Evolutionary conservation across 257 asterid genomes (phyloP), one percentile per base, ranked within the genome.

Genomic region (Solanum paucissectum): DNA sequence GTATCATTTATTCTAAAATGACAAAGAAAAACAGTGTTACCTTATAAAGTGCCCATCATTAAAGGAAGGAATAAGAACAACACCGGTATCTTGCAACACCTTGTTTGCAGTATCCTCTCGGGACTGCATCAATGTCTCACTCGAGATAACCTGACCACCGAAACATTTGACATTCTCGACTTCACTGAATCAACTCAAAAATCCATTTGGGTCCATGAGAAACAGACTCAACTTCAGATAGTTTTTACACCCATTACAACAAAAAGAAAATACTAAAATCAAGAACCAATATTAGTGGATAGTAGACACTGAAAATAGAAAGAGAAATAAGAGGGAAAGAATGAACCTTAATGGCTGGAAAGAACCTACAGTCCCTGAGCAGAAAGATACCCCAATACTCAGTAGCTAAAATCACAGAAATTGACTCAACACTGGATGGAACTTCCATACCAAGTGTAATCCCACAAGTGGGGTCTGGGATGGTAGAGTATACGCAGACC

Each of bases 111-210:
- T 14, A 49, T 49, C 60, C 60, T 52, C 60, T 52, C 1, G 60
- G 23, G 23, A 16, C 60, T 52, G 60, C 9, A 5, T 52, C 9
- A 52, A 52, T 52, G 60, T 6, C 60, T 52, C 60, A 52, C 23
- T 52, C 9, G 23, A 6, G 34, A 95, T 91, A 88, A 96, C 90
- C 91, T 89, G 94, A 86, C 98, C 98, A 82, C 98, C 95, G 38
- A 93, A 95, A 86, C 98, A 98, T 44, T 90, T 82, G 77, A 96
- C 96, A 88, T 95, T 96, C 92, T 94, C 98, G 66, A 96, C 97
- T 94, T 95, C 94, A 93, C 98, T 93, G 27, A 71, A 32, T 7
- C n/a, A 29, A 3, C 38, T 69, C 38, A 69, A 69, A 37, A 69
- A 69, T 29, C 40, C 23, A 69, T 1, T 69, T 69, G 74, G 76